These are phyloP conservation scores for Aegilops sharonensis DNA, from an alignment of 176 grass and related monocot species.

Conservation along the genomic window DNA sequence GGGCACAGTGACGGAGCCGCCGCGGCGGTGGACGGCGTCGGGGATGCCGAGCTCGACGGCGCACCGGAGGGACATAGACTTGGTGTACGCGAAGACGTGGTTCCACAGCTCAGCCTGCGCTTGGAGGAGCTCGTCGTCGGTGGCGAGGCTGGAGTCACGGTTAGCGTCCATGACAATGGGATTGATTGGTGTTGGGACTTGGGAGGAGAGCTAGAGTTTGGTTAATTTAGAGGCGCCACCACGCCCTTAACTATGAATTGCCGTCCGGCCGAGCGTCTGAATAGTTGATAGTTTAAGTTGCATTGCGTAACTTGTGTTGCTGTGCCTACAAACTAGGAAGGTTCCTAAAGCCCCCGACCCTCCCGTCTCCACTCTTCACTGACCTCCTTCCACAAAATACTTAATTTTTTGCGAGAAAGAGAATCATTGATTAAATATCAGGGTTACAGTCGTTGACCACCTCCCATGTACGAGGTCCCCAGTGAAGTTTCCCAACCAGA, in stretches of 20 bases:
- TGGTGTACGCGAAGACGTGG: slow-evolving; percentile 55
- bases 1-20: slow-evolving; percentile 18
- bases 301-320: neutral
- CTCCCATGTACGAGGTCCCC: no score
- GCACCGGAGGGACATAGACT: slow-evolving; percentile 66
- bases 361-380: no score
- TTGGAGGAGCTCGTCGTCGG: slow-evolving; percentile 28
- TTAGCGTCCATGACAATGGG: slow-evolving; percentile 19
- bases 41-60: slow-evolving; percentile 65
- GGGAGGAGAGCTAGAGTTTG: neutral
- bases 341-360: neutral
- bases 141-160: neutral
- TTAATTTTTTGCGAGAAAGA: no score
- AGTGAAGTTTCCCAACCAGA: no score
- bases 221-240: neutral
- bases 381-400: no score
- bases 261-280: neutral
- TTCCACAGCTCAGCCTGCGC: slow-evolving; percentile 58
- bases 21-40: slow-evolving; percentile 41
- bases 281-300: neutral
- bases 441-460: no score
- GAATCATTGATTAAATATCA: no score
- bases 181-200: neutral
- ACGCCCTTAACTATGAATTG: neutral
- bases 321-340: neutral